Conservation (phyloP, 1,139 yeast species). For the Pneumocystis jirovecii region DNA sequence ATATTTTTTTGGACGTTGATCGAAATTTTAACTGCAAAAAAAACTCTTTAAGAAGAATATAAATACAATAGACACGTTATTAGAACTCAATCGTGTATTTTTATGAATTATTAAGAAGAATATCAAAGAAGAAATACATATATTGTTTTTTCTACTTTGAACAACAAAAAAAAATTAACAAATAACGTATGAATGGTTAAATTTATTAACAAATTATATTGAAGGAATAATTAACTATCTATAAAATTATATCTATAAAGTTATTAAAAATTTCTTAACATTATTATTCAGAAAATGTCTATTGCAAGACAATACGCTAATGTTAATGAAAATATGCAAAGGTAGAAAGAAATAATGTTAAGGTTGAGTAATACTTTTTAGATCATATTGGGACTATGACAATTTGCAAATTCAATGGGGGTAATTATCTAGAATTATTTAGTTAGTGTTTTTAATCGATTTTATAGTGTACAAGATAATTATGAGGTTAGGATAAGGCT, state of each 20-base stretch:
- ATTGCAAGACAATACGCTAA: constrained; percentile 82
- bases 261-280: background rate
- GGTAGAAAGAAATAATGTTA: background rate
- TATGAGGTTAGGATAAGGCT: constrained; percentile 37
- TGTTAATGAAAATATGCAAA: constrained; percentile 53
- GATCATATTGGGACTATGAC: constrained; percentile 89
- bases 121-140: background rate
- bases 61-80: background rate
- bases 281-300: constrained; percentile 25
- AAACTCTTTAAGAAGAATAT: constrained; percentile 4
- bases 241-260: background rate
- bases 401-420: constrained; percentile 39
- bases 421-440: background rate
- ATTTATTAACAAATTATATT: background rate
- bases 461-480: constrained; percentile 40
- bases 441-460: background rate
- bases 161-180: background rate
- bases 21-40: background rate
- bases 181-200: background rate
- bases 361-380: constrained; percentile 23
- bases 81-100: background rate
- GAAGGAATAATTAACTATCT: background rate
- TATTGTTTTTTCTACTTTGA: background rate
- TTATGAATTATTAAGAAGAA: background rate
- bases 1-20: constrained; percentile 2